Evolutionary conservation across 345 rosid genomes (phyloP).

Genomic region (Gossypium arboreum): DNA sequence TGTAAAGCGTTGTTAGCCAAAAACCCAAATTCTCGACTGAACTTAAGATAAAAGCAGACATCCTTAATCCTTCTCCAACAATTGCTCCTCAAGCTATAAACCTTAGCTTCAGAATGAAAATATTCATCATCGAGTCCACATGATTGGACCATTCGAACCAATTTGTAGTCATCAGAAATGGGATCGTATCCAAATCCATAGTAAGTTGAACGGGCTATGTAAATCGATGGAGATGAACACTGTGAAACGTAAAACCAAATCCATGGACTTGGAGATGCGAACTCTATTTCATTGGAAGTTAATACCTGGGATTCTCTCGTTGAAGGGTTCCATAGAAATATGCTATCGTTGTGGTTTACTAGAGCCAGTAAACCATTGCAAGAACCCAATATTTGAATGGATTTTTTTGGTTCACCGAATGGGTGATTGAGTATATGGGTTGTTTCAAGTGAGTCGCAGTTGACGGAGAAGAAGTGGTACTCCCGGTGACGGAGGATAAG

Average conservation of each 20-base stretch:
- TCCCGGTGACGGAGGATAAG: conserved; percentile 18
- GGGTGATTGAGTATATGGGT: conserved; percentile 24
- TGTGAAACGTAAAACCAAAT: no score
- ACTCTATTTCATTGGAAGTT: background rate
- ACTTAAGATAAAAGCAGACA: conserved; percentile 28
- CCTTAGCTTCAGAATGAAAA: conserved; percentile 26
- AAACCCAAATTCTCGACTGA: conserved; percentile 32
- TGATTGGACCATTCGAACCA: conserved; percentile 32
- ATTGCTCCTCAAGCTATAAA: conserved; percentile 37
- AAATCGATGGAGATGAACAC: background rate
- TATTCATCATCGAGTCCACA: conserved; percentile 5
- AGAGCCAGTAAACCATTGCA: conserved; percentile 39
- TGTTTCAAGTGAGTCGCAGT: conserved; percentile 19
- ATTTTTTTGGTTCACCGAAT: conserved; percentile 19
- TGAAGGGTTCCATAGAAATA: conserved; percentile 34
- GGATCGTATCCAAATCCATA: conserved; percentile 44
- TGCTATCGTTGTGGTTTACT: conserved; percentile 30
- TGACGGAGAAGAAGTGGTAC: conserved; percentile 22
- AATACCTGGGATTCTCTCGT: conserved; percentile 22
- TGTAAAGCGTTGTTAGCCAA: conserved; percentile 35
- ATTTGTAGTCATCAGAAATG: conserved; percentile 29
- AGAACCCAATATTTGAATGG: conserved; percentile 36
- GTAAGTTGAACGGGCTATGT: background rate
- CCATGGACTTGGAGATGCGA: no score
- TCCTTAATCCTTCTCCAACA: conserved; percentile 32